phyloP scores from a whole-genome alignment of 2,329 filamentous ascomycete species.

The Hypoxylon sp. region DNA sequence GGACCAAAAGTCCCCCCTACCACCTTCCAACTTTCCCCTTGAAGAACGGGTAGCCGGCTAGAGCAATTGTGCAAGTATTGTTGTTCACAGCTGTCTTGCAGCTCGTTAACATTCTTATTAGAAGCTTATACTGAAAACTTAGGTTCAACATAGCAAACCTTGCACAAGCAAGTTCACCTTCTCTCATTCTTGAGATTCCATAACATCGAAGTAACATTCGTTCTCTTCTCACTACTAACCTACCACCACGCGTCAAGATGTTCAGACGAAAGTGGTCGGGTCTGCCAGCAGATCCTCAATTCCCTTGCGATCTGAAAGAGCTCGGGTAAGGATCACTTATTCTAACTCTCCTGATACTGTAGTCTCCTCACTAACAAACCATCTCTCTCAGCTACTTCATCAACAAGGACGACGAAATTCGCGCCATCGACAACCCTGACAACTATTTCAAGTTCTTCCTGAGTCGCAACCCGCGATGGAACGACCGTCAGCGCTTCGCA shows the following conservation, averaged over 20 bases:
- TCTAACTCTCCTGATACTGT: slow-evolving; percentile 3
- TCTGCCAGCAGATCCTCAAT: slow-evolving; percentile 79
- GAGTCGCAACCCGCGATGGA: slow-evolving; percentile 81
- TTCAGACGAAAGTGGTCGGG: slow-evolving; percentile 79
- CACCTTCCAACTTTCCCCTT: not conserved
- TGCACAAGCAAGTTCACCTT: not conserved
- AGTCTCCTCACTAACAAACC: not conserved
- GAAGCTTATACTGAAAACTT: not conserved
- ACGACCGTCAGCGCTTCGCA: slow-evolving; percentile 79
- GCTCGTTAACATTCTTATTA: not conserved
- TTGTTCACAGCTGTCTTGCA: not conserved
- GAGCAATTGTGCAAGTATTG: not conserved
- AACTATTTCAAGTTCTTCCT: slow-evolving; percentile 82
- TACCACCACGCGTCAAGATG: slow-evolving; percentile 67
- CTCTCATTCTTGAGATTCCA: not conserved
- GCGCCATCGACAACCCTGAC: slow-evolving; percentile 76
- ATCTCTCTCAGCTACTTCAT: slow-evolving; percentile 74
- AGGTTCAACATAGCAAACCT: not conserved
- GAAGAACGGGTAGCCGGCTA: not conserved
- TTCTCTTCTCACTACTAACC: not conserved
- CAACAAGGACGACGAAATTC: slow-evolving; percentile 81
- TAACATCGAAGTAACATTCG: not conserved
- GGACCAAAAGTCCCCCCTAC: not conserved
- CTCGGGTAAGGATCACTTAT: slow-evolving; percentile 74
- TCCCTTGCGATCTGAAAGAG: slow-evolving; percentile 74